Base-by-base conservation (phyloP, 2,329 filamentous ascomycete genomes). In the Emydomyces testavorans region DNA sequence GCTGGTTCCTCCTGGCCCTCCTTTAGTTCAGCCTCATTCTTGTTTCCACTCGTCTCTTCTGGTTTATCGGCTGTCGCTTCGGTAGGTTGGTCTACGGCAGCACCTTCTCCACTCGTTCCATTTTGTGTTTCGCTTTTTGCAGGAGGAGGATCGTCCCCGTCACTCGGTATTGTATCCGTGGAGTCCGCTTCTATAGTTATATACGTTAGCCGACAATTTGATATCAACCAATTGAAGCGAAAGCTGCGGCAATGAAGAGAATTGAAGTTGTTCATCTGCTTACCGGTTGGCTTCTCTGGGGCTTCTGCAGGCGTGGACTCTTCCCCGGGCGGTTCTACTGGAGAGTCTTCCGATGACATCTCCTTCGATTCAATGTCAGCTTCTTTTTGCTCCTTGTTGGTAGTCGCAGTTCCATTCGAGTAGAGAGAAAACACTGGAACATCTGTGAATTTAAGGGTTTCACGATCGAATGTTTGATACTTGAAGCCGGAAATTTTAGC, bases 401-500 rank as follows among this genome's bases (percentile, higher is more conserved):
- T 55, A 54, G 62, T 62, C 61, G 63, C 59, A 35, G 23, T 37
- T 59, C 49, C 37, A 54, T 59, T 56, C 52, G 58, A 52, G 57
- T 56, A 56, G 52, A 57, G 48, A 58, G 57, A 50, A 55, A 53
- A 49, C 50, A 68, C 60, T 57, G 63, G 60, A 57, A 66, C 62
- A 54, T 56, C 61, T 56, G 60, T 61, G 53, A 60, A 68, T 56
- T 59, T 52, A 46, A 61, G 53, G 54, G 65, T 65, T 52, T 60
- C 53, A 58, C 52, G 61, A 58, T 71, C 66, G 59, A 65, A 61
- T 47, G 58, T 62, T 56, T 68, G 65, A 60, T 70, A 71, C 54
- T 65, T 53, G 60, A 62, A 70, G 49, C 54, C 53, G 59, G 66
- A 62, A 60, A 69, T 53, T 48, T 65, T 51, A 62, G 67, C 68